A percentile compares a stretch with the other conserved stretches of the same genome.
Conservation (phyloP, 805 yeast genomes). For the Pichia cabralensis region DNA sequence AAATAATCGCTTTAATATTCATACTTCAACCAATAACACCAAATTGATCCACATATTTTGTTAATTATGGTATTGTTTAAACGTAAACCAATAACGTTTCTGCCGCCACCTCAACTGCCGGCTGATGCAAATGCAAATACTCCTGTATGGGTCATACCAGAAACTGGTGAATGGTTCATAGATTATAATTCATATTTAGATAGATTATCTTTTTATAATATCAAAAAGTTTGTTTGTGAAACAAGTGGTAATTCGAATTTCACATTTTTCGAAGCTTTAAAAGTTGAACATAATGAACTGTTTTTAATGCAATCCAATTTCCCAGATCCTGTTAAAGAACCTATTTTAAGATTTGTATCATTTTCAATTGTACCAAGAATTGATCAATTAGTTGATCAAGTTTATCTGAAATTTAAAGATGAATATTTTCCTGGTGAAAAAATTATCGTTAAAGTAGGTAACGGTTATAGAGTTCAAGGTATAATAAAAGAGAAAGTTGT, state of each 20-base stretch:
- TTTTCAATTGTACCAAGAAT: conserved; percentile 73
- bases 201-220: conserved; percentile 62
- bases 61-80: conserved; percentile 56
- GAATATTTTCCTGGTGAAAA: conserved; percentile 90
- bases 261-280: conserved; percentile 81
- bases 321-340: conserved; percentile 88
- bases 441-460: conserved; percentile 46
- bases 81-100: conserved; percentile 56
- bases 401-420: conserved; percentile 63
- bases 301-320: conserved; percentile 65
- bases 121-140: conserved; percentile 39
- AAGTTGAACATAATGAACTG: conserved; percentile 59
- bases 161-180: conserved; percentile 83
- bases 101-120: conserved; percentile 47
- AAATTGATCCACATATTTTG: background rate
- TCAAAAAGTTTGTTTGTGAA: conserved; percentile 85
- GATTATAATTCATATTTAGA: conserved; percentile 66
- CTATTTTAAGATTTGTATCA: conserved; percentile 77
- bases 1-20: too few relatives aligned
- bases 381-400: conserved; percentile 81
- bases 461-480: conserved; percentile 38
- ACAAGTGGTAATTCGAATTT: conserved; percentile 89
- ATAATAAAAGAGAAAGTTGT: conserved; percentile 79
- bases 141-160: conserved; percentile 72
- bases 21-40: too few relatives aligned